Evolutionary conservation across 2,329 filamentous ascomycete genomes (phyloP).

Genomic region (Ustulina deusta): DNA sequence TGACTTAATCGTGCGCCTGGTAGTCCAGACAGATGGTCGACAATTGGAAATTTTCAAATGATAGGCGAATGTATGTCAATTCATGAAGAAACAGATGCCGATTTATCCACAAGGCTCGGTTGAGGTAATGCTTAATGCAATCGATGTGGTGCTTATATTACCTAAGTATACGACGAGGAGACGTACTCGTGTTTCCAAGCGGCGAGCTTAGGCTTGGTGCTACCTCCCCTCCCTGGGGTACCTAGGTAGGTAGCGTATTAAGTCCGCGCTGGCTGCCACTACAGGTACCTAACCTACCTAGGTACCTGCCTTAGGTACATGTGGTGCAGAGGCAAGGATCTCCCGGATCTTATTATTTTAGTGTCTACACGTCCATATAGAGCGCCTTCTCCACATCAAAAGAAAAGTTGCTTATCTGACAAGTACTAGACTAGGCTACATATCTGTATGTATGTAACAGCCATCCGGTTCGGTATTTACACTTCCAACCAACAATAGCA

Average conservation of each 20-base stretch:
- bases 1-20: constrained; percentile 11
- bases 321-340: too few relatives aligned
- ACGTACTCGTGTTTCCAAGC: constrained; percentile 11
- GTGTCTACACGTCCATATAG: too few relatives aligned
- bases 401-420: constrained; percentile 16
- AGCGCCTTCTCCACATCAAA: too few relatives aligned
- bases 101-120: constrained; percentile 20
- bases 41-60: constrained; percentile 19
- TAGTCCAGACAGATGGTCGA: constrained; percentile 10
- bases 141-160: constrained; percentile 4
- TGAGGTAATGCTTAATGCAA: constrained; percentile 11
- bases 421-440: constrained; percentile 1
- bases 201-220: not conserved
- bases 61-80: constrained; percentile 20
- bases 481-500: constrained; percentile 20
- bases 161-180: not conserved
- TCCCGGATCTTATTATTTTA: too few relatives aligned
- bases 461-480: constrained; percentile 21
- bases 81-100: constrained; percentile 17
- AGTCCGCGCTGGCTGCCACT: not conserved
- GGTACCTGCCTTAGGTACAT: too few relatives aligned
- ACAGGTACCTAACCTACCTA: too few relatives aligned
- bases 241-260: not conserved
- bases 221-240: not conserved
- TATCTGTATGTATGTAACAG: constrained; percentile 3